Evolutionary conservation across 257 asterid species (phyloP).

Genomic region (Jaltomata sinuosa): DNA sequence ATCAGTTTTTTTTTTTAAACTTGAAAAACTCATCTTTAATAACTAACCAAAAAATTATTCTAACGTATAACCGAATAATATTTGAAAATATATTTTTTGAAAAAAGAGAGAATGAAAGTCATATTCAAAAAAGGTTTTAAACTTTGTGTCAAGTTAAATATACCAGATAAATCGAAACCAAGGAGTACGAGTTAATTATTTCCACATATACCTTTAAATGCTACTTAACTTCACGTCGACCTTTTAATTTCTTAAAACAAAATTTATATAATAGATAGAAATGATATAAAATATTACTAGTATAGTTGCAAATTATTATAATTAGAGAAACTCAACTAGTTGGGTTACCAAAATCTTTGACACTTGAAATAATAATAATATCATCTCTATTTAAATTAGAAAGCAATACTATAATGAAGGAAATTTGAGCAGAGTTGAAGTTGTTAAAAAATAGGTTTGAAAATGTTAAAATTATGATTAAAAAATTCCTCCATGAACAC

Average conservation of each 20-base stretch:
- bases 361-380: background rate
- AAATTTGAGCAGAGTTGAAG: background rate
- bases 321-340: background rate
- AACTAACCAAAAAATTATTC: background rate
- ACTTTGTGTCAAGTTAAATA: no score
- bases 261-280: background rate
- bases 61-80: background rate
- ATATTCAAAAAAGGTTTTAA: background rate
- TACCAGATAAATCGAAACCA: background rate
- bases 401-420: background rate
- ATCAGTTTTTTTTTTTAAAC: no score
- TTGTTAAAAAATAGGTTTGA: background rate
- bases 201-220: background rate
- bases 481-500: background rate
- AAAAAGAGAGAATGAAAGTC: no score
- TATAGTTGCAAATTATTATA: background rate
- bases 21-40: no score
- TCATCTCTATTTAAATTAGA: background rate
- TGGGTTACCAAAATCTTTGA: background rate
- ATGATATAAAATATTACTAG: background rate
- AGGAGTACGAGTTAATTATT: background rate
- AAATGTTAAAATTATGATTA: background rate
- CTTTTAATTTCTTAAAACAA: background rate
- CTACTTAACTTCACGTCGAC: background rate
- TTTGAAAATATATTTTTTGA: no score